Evolutionary conservation across 139 green algal genomes (phyloP).

Genomic region (Gonium pectorale): DNA sequence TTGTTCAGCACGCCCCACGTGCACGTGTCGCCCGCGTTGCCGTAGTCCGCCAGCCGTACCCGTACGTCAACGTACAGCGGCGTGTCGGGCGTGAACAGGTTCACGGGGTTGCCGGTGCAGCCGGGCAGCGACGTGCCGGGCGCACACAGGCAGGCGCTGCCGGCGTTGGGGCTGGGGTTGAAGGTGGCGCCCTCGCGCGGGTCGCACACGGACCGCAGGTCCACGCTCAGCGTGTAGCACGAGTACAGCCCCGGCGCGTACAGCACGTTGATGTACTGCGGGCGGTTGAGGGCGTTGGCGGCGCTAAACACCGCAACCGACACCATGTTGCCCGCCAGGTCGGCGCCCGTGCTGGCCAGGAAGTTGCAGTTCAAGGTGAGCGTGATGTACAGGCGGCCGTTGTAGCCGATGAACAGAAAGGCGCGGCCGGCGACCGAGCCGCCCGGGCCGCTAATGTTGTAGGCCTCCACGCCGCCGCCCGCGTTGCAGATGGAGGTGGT

Average conservation of each 20-base stretch:
- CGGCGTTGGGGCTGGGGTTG: constrained; percentile 44
- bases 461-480: background rate
- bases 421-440: background rate
- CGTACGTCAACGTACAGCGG: constrained; percentile 28
- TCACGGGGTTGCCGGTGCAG: background rate
- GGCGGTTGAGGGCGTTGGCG: background rate
- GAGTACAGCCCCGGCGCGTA: constrained; percentile 31
- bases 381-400: constrained; percentile 49
- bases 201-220: constrained; percentile 32
- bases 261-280: constrained; percentile 47
- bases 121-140: background rate
- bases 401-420: constrained; percentile 52
- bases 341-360: constrained; percentile 42
- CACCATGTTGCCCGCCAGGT: background rate
- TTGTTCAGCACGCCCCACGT: too few relatives aligned
- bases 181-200: constrained; percentile 26
- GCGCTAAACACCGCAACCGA: background rate
- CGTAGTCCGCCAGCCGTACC: constrained; percentile 29
- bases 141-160: background rate
- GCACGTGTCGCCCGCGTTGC: background rate
- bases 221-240: constrained; percentile 50
- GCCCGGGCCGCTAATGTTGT: background rate
- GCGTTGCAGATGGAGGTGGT: constrained; percentile 40
- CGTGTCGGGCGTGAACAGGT: constrained; percentile 9
- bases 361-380: constrained; percentile 52